A percentile compares a stretch with the other conserved stretches of the same genome.
These are phyloP conservation scores for Warburgia ugandensis DNA, from an alignment of 164 flowering plant genomes.

Conservation along the genomic window DNA sequence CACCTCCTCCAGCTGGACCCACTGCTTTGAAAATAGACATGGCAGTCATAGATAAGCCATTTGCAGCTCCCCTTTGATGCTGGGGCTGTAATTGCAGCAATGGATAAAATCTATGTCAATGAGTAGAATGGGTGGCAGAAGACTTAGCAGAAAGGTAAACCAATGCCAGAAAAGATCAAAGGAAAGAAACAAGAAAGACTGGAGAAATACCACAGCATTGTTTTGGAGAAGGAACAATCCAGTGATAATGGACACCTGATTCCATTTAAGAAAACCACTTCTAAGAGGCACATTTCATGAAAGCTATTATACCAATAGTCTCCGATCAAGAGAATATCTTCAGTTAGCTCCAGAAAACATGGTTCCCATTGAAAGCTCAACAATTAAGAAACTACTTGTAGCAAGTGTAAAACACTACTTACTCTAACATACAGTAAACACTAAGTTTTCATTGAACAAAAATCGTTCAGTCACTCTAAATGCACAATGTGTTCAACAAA, in stretches of 20 bases:
- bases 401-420: too few species aligned
- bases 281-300: not conserved
- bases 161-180: not conserved
- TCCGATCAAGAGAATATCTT: not conserved
- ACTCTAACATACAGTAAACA: too few species aligned
- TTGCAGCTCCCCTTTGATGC: slow-evolving; percentile 79
- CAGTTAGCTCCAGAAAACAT: not conserved
- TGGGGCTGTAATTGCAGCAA: slow-evolving; percentile 23
- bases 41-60: slow-evolving; percentile 70
- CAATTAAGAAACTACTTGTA: too few species aligned
- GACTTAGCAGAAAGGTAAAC: not conserved
- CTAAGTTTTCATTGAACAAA: too few species aligned
- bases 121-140: not conserved
- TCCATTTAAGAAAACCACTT: not conserved
- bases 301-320: not conserved
- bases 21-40: slow-evolving; percentile 65
- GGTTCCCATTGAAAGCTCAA: too few species aligned
- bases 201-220: slow-evolving; percentile 16
- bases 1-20: slow-evolving; percentile 85
- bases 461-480: too few species aligned
- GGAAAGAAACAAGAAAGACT: not conserved
- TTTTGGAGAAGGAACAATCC: slow-evolving; percentile 16
- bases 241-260: slow-evolving; percentile 11
- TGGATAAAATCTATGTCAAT: not conserved
- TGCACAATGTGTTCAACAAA: too few species aligned